phyloP scores from a whole-genome alignment of 2,329 filamentous ascomycete species.

The Fusarium protoensiforme region DNA sequence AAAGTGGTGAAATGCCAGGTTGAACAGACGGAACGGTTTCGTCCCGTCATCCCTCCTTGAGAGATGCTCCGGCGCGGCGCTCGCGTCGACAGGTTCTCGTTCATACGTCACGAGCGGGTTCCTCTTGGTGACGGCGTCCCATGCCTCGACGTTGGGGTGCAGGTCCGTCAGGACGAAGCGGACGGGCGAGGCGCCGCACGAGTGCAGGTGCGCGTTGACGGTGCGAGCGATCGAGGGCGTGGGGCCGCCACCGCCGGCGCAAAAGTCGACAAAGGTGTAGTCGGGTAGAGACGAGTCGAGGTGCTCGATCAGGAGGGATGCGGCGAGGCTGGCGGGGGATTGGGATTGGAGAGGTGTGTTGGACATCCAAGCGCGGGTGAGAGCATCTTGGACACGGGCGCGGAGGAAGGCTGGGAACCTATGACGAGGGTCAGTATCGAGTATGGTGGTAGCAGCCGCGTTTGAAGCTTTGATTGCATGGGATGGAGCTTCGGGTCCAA shows the following conservation, averaged over 20 bases:
- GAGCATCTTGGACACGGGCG: constrained; percentile 71
- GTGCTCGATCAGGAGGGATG: constrained; percentile 63
- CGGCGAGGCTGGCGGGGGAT: constrained; percentile 71
- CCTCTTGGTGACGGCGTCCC: constrained; percentile 63
- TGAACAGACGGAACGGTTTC: constrained; percentile 76
- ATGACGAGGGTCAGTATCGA: constrained; percentile 4
- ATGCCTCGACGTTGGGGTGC: constrained; percentile 71
- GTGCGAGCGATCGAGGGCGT: constrained; percentile 71
- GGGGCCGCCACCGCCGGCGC: constrained; percentile 78
- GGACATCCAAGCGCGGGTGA: constrained; percentile 72
- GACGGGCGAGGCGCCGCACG: constrained; percentile 47
- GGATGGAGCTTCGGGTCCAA: not conserved
- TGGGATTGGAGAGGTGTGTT: constrained; percentile 67
- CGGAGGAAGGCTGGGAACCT: constrained; percentile 77
- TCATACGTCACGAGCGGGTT: constrained; percentile 71
- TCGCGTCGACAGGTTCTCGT: constrained; percentile 71
- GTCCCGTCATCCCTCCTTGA: constrained; percentile 52
- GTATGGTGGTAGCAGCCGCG: not conserved
- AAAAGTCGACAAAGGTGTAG: constrained; percentile 80
- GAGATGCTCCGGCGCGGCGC: constrained; percentile 64
- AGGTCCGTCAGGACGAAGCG: constrained; percentile 75
- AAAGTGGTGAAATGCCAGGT: constrained; percentile 82
- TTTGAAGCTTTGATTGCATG: not conserved
- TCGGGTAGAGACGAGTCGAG: constrained; percentile 59
- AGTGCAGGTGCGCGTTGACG: constrained; percentile 61